Evolutionary conservation across 768 basidiomycete genomes (phyloP).

Genomic region (Fistulinella prunicolor): DNA sequence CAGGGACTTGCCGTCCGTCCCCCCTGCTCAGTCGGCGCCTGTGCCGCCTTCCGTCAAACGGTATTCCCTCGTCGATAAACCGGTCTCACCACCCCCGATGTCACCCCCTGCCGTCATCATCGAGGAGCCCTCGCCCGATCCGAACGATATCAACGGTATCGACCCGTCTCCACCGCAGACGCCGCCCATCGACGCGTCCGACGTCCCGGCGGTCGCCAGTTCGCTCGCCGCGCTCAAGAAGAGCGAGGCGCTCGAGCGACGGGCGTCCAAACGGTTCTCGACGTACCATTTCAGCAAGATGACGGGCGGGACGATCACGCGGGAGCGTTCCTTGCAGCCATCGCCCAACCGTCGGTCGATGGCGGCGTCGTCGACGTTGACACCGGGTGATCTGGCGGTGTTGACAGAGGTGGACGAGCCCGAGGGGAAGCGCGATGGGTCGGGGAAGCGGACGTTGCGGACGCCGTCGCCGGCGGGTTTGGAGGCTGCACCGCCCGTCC

Average conservation of each 20-base stretch:
- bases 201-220: slow-evolving; percentile 65
- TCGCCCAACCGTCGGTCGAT: slow-evolving; percentile 66
- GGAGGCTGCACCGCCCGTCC: slow-evolving; percentile 37
- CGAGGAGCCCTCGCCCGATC: slow-evolving; percentile 26
- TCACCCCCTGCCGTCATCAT: slow-evolving; percentile 50
- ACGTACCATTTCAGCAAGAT: slow-evolving; percentile 94
- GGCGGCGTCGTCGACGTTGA: slow-evolving; percentile 59
- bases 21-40: slow-evolving; percentile 17
- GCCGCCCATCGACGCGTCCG: slow-evolving; percentile 38
- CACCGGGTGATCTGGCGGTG: slow-evolving; percentile 68
- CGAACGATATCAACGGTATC: slow-evolving; percentile 28
- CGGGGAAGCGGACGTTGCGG: slow-evolving; percentile 29
- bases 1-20: slow-evolving; percentile 27
- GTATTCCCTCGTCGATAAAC: slow-evolving; percentile 77
- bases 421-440: slow-evolving; percentile 17
- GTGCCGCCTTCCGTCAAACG: slow-evolving; percentile 73
- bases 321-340: slow-evolving; percentile 45
- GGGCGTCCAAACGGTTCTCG: slow-evolving; percentile 95
- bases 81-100: slow-evolving; percentile 41
- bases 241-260: slow-evolving; percentile 79
- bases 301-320: slow-evolving; percentile 52
- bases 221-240: slow-evolving; percentile 88
- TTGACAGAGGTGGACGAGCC: slow-evolving; percentile 69
- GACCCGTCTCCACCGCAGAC: slow-evolving; percentile 33
- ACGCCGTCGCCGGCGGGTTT: slow-evolving; percentile 35